Conservation (phyloP, 2,329 filamentous ascomycete genomes). For the Sclerotinia borealis region DNA sequence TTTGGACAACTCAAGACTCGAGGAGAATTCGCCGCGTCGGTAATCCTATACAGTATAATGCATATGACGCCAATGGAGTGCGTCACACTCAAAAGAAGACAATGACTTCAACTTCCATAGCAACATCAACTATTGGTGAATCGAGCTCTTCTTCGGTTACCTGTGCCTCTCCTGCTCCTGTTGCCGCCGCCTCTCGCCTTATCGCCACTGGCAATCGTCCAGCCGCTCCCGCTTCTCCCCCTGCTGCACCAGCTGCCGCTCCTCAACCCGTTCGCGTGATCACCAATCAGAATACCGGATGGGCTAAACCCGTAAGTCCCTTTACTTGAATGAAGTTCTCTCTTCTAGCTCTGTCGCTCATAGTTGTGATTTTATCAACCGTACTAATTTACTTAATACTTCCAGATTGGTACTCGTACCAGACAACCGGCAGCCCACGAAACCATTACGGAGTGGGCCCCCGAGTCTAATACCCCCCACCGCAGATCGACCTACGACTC, state of each 20-base stretch:
- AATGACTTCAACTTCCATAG: background rate
- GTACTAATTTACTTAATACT: background rate
- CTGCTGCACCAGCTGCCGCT: background rate
- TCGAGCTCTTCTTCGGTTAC: background rate
- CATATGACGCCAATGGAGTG: slow-evolving; percentile 17
- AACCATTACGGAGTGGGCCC: background rate
- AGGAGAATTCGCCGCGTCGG: slow-evolving; percentile 11
- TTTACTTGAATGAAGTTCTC: no score
- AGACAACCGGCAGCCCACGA: background rate
- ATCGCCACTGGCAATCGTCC: background rate
- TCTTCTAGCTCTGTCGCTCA: background rate
- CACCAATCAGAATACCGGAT: background rate
- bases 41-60: slow-evolving; percentile 11
- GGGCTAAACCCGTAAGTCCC: slow-evolving; percentile 10
- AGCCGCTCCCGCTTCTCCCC: background rate
- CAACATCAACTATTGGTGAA: background rate
- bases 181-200: background rate
- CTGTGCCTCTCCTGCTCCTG: background rate
- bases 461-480: background rate
- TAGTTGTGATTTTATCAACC: background rate
- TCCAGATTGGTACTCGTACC: background rate
- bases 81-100: background rate
- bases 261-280: background rate
- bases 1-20: slow-evolving; percentile 14
- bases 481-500: slow-evolving; percentile 1